Percentiles rank a stretch among this genome's conserved stretches.
phyloP scores from a whole-genome alignment of 2,329 filamentous ascomycete genomes.

The Blastomyces emzantsi region DNA sequence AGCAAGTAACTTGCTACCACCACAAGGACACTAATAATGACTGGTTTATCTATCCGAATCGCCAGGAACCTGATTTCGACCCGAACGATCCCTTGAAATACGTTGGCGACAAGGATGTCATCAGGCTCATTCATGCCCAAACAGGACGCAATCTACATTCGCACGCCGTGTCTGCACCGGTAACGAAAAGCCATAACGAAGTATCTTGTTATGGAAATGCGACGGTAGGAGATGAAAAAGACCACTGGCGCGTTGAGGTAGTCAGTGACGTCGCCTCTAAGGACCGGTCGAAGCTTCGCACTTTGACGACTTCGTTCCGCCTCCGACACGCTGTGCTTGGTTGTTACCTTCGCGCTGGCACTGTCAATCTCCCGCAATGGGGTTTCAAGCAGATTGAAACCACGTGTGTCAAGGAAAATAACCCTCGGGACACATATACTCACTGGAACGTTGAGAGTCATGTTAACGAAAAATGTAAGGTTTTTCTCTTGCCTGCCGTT shows the following conservation, averaged over 20 bases:
- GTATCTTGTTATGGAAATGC: conserved; percentile 95
- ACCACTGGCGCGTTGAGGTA: conserved; percentile 93
- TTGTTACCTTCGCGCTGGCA: conserved; percentile 92
- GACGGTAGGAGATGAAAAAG: conserved; percentile 92
- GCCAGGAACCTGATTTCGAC: conserved; percentile 63
- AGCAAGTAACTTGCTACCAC: conserved; percentile 98
- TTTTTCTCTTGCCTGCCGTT: conserved; percentile 1
- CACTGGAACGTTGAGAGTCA: conserved; percentile 99
- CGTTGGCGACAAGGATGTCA: conserved; percentile 64
- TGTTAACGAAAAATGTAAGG: conserved; percentile 84
- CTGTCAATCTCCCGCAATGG: conserved; percentile 95
- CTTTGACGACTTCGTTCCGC: conserved; percentile 86
- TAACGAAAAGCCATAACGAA: conserved; percentile 83
- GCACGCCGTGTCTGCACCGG: conserved; percentile 76
- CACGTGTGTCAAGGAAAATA: conserved; percentile 88
- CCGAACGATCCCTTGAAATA: conserved; percentile 61
- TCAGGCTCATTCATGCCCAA: conserved; percentile 87
- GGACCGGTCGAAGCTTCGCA: conserved; percentile 77
- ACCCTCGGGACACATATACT: conserved; percentile 84
- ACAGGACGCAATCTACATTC: conserved; percentile 97
- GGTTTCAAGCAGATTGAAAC: conserved; percentile 99
- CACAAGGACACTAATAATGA: conserved; percentile 99
- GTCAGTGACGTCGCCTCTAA: conserved; percentile 79
- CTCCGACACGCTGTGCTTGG: conserved; percentile 71
- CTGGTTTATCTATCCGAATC: conserved; percentile 98